Percentiles rank a stretch among this genome's conserved stretches.
Evolutionary conservation across 805 yeast species (phyloP).

Genomic region (Starmerella tilneyi): DNA sequence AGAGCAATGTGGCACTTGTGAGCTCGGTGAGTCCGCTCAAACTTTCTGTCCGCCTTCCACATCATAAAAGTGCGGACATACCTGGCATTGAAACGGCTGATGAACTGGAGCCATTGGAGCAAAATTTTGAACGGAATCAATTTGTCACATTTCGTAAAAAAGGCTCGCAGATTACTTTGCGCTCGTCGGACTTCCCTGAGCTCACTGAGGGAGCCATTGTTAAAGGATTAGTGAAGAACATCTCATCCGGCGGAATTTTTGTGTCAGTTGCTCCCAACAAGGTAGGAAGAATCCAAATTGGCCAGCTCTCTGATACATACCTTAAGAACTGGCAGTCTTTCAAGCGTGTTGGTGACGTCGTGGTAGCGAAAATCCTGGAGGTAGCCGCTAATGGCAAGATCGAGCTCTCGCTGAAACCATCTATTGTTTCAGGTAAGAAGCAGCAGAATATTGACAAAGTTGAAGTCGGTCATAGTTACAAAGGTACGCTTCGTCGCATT

Average conservation of each 20-base stretch:
- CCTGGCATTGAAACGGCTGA: constrained; percentile 68
- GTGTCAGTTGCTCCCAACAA: constrained; percentile 61
- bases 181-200: constrained; percentile 32
- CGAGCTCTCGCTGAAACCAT: constrained; percentile 67
- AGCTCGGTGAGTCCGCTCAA: constrained; percentile 47
- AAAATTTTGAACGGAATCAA: constrained; percentile 36
- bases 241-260: constrained; percentile 65
- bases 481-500: constrained; percentile 66
- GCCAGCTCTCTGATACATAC: constrained; percentile 70
- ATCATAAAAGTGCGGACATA: constrained; percentile 50
- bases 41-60: constrained; percentile 62
- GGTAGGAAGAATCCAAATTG: constrained; percentile 68
- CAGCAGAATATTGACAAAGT: constrained; percentile 43
- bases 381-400: constrained; percentile 50
- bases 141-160: constrained; percentile 28
- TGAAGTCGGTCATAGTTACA: constrained; percentile 56
- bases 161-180: constrained; percentile 41
- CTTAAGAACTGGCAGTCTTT: constrained; percentile 81
- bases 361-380: constrained; percentile 60
- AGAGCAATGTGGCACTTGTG: constrained; percentile 51
- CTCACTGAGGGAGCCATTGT: constrained; percentile 51
- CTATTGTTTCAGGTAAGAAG: constrained; percentile 59
- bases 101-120: constrained; percentile 42
- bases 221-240: constrained; percentile 67
- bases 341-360: constrained; percentile 59